Conservation (phyloP, 2,329 filamentous ascomycete species). For the Rhytidhysteron rufulum region DNA sequence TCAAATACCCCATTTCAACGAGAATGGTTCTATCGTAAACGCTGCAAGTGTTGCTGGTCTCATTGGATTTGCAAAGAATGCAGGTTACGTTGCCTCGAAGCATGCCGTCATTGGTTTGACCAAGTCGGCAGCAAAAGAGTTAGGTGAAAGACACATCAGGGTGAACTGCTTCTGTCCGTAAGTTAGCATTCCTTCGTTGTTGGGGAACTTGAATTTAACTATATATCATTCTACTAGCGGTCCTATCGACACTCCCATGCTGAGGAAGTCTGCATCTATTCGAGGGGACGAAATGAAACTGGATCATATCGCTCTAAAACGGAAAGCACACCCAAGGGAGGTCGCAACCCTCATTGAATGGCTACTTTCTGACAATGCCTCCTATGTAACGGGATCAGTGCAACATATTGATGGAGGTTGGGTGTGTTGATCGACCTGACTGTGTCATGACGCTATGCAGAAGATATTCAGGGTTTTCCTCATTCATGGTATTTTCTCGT, state of each 20-base stretch:
- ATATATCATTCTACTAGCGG: slow-evolving; percentile 12
- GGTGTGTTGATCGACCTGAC: slow-evolving; percentile 11
- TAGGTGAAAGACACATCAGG: slow-evolving; percentile 31
- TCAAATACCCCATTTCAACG: slow-evolving; percentile 39
- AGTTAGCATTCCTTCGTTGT: slow-evolving; percentile 8
- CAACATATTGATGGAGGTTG: slow-evolving; percentile 48
- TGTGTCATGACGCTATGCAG: no score
- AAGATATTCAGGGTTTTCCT: no score
- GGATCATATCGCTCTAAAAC: slow-evolving; percentile 19
- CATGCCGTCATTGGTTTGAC: slow-evolving; percentile 41
- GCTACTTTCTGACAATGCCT: slow-evolving; percentile 43
- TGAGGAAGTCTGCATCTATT: slow-evolving; percentile 16
- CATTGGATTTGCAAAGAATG: slow-evolving; percentile 36
- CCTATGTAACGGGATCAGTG: slow-evolving; percentile 45
- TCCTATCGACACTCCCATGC: slow-evolving; percentile 34
- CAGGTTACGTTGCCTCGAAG: slow-evolving; percentile 37
- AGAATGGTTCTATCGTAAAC: slow-evolving; percentile 36
- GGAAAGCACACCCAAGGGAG: slow-evolving; percentile 28
- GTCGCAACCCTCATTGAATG: slow-evolving; percentile 47
- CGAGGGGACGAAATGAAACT: slow-evolving; percentile 16
- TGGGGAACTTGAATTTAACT: not conserved
- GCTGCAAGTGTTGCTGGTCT: slow-evolving; percentile 52
- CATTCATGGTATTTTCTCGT: no score
- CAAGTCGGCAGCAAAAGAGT: slow-evolving; percentile 36
- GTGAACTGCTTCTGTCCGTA: slow-evolving; percentile 35